Base-by-base conservation (phyloP, 192 early-diverging fungal genomes). In the Irineochytrium annulatum region DNA sequence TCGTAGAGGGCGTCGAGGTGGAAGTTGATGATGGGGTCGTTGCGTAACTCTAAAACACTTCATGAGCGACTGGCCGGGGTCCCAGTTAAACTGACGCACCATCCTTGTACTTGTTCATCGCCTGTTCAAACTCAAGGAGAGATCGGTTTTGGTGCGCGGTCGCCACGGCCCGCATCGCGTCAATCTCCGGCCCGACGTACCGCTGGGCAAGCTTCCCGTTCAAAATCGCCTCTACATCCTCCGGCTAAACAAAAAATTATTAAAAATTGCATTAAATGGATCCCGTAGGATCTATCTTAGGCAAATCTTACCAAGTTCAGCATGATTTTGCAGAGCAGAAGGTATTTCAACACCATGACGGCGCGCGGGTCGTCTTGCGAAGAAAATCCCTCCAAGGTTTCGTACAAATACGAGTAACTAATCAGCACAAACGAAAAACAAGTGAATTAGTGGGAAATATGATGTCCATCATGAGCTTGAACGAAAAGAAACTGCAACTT, bases 241-340 rank as follows among this genome's bases (percentile, higher is more conserved):
- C 94, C 3, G 97, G 86, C 88, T 92, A 75, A 35, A 41, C 1
- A 3, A n/a, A n/a, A n/a, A n/a, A 24, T 28, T 8, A 64, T 37
- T 49, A 19, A 8, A 5, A 27, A 30, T 34, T 24, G 22, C 27
- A 59, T 60, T 0, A 28, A 17, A 56, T 43, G 37, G 13, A 54
- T 68, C 28, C 24, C 52, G 33, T 0, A 60, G 13, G 34, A 27
- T 43, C 28, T 3, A 5, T 59, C 3, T 65, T 17, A 3, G 1
- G 30, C n/a, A 13, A 52, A 14, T 58, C 71, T 70, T 82, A 90
- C 89, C 80, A 91, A 68, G 78, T 94, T 95, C 35, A 95, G 81
- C 97, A 99, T 99, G 63, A 99, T 91, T 71, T 99, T 98, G 84
- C 94, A 98, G 43, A 99, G 80, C 45, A 99, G 71, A 93, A 99